Percentiles rank a stretch among this genome's conserved stretches.
phyloP scores from a whole-genome alignment of 139 green algal genomes.

The Desmodesmus armatus region DNA sequence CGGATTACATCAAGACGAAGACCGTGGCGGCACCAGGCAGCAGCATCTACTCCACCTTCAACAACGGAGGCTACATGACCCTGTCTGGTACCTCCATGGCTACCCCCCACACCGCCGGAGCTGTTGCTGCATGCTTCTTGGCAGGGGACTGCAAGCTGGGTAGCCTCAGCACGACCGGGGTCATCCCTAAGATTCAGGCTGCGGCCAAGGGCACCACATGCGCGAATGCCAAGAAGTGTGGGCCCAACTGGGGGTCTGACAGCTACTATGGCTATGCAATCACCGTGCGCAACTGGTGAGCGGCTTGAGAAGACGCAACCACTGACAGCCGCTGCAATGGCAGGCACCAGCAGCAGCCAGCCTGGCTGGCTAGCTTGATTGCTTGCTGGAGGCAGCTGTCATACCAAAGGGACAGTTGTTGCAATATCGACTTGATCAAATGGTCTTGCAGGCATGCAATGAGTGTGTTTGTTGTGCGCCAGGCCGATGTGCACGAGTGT shows the following conservation, averaged over 20 bases:
- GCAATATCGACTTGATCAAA: too few relatives aligned
- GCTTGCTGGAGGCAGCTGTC: too few relatives aligned
- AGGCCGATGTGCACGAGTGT: too few relatives aligned
- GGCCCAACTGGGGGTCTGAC: not conserved
- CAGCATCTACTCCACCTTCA: conserved; percentile 37
- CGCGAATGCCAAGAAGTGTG: not conserved
- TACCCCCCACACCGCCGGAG: not conserved
- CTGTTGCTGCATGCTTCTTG: not conserved
- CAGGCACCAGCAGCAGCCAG: too few relatives aligned
- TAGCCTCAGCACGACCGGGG: not conserved
- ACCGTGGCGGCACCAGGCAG: conserved; percentile 10
- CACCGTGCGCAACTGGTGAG: too few relatives aligned
- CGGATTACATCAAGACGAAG: not conserved
- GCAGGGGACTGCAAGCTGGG: conserved; percentile 10
- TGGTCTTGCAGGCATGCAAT: too few relatives aligned
- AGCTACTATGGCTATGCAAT: conserved; percentile 17
- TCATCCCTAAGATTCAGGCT: not conserved
- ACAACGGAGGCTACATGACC: not conserved
- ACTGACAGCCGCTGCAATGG: too few relatives aligned
- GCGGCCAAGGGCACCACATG: not conserved
- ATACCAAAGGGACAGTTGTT: too few relatives aligned
- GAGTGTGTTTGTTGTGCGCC: too few relatives aligned
- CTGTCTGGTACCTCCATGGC: conserved; percentile 34
- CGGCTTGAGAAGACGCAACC: too few relatives aligned
- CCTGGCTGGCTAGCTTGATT: too few relatives aligned